Conservation (phyloP, 2,329 filamentous ascomycete genomes). For the Fusarium oxysporum region DNA sequence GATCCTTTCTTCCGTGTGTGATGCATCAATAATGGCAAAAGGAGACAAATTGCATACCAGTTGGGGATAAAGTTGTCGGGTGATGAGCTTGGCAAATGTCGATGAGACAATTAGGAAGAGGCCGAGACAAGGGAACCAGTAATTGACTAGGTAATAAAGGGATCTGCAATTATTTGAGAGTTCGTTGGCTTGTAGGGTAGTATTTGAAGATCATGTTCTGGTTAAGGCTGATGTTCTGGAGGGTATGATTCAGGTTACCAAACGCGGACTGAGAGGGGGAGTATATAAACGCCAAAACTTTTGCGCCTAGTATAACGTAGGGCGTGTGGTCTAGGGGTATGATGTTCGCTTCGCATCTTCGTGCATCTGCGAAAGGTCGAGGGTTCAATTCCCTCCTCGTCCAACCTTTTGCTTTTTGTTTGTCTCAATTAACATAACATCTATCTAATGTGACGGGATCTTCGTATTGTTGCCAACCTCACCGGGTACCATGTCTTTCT, state of each 20-base stretch:
- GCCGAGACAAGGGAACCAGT: neutral
- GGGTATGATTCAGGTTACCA: too few species aligned
- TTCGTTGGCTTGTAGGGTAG: neutral
- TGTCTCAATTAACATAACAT: too few species aligned
- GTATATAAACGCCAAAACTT: accelerated
- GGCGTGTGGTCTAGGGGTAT: conserved; percentile 32
- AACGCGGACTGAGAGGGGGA: accelerated
- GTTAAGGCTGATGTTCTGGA: neutral
- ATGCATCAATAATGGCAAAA: conserved; percentile 7
- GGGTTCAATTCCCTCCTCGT: conserved; percentile 31
- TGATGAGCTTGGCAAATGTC: neutral
- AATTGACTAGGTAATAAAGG: neutral
- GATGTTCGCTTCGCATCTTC: conserved; percentile 27
- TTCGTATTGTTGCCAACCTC: too few species aligned
- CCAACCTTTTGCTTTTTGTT: neutral
- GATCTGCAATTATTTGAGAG: neutral
- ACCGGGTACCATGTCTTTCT: too few species aligned
- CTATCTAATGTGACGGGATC: too few species aligned
- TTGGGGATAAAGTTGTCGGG: neutral
- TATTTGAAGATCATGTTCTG: neutral
- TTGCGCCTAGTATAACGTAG: neutral
- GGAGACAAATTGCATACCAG: neutral
- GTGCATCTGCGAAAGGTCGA: conserved; percentile 22
- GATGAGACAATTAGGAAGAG: neutral
- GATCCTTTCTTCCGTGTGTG: neutral